Evolutionary conservation across 1,284 basidiomycete genomes (phyloP), one percentile per base, ranked within the genome.

Genomic region (Golubevia sp.): DNA sequence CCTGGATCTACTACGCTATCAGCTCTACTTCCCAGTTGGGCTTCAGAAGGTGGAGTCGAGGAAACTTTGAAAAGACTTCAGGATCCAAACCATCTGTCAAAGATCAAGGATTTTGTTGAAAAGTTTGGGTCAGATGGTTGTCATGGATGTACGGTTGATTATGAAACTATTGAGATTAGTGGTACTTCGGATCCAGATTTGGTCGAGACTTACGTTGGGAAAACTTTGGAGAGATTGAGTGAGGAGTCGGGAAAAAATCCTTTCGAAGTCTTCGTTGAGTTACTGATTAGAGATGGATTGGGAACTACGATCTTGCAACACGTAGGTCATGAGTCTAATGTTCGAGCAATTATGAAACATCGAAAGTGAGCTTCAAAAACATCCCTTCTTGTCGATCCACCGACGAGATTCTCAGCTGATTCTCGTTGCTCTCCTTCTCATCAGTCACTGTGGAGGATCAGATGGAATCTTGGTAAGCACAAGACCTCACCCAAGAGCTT

Each of bases 271-370:
- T 80, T 80, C 60, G 76, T 82, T 59, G 72, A 83, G 7, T 65
- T 85, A 23, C 63, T 85, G 18, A 13, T 62, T n/a, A 76, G 76
- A 59, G 84, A 85, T 61, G 56, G 62, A 23, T 68, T 85, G 2
- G 71, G 74, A 2, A 84, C 84, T 0, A 76, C 73, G 26, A 81
- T 75, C 54, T 52, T 85, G 51, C 78, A 84, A 76, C 84, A 85
- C 61, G 74, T 80, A 4, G 84, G 84, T 2, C 74, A 84, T 59
- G 84, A 85, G 63, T 80, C 82, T 58, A 85, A 85, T 62, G 84
- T 85, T 15, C 70, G 66, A 57, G 24, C 34, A 27, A 84, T 85
- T 52, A 81, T 85, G 81, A 49, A 59, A 49, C 82, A 84, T 63
- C 61, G 64, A 24, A 73, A 69, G 27, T 83, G 8, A 76, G 70